Conservation (phyloP, 306 rosid genomes). For the Pueraria montana region DNA sequence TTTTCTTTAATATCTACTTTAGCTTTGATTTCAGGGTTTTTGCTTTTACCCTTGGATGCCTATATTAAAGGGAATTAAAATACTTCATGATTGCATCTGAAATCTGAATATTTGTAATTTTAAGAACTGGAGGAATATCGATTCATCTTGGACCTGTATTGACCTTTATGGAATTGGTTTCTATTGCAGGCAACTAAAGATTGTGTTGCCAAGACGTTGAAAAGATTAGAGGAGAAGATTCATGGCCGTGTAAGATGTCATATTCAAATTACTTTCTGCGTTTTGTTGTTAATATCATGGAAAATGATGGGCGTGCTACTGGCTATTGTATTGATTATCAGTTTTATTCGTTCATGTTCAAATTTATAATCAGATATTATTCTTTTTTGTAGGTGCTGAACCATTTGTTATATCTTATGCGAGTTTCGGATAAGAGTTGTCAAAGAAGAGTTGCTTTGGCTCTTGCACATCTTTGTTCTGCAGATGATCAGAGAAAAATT, state of each 20-base stretch:
- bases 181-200: constrained; percentile 93
- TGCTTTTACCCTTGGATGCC: constrained; percentile 31
- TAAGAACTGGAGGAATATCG: constrained; percentile 24
- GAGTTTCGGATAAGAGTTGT: constrained; percentile 80
- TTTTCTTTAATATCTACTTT: constrained; percentile 24
- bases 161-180: constrained; percentile 41
- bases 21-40: constrained; percentile 37
- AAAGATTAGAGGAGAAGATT: constrained; percentile 98
- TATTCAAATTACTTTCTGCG: constrained; percentile 21
- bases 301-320: constrained; percentile 18
- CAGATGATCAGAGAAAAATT: constrained; percentile 80
- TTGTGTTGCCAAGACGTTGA: constrained; percentile 98
- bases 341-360: constrained; percentile 16
- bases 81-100: neutral
- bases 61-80: constrained; percentile 37
- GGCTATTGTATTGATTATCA: neutral
- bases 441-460: constrained; percentile 94
- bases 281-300: constrained; percentile 38
- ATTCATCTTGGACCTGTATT: constrained; percentile 25
- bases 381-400: constrained; percentile 75
- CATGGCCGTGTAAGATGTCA: constrained; percentile 81
- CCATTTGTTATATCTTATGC: constrained; percentile 91
- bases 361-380: constrained; percentile 51
- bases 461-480: constrained; percentile 96
- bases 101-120: constrained; percentile 11